Conservation (phyloP, 2,329 filamentous ascomycete genomes). For the Aureobasidium sp. region DNA sequence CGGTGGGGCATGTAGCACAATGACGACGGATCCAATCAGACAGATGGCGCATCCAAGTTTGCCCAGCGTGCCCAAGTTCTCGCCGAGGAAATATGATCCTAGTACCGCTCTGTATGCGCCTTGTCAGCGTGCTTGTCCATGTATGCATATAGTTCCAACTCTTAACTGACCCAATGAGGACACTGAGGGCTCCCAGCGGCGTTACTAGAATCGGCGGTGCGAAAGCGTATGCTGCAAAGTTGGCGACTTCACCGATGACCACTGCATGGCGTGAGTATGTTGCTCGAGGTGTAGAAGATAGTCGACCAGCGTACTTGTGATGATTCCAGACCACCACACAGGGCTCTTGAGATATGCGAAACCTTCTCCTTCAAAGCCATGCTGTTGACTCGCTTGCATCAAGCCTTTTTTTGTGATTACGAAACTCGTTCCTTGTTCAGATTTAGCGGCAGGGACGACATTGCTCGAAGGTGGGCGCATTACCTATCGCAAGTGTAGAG, state of each 20-base stretch:
- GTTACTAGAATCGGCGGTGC: slow-evolving; percentile 98
- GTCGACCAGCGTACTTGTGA: slow-evolving; percentile 58
- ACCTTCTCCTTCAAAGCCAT: slow-evolving; percentile 95
- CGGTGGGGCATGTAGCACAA: slow-evolving; percentile 92
- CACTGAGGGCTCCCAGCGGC: slow-evolving; percentile 84
- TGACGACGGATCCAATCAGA: slow-evolving; percentile 91
- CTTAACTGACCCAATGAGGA: slow-evolving; percentile 66
- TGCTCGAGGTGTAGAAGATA: neutral
- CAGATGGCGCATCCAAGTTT: slow-evolving; percentile 95
- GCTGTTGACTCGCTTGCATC: slow-evolving; percentile 79
- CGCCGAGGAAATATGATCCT: slow-evolving; percentile 88
- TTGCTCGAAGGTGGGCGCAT: slow-evolving; percentile 25
- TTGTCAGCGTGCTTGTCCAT: slow-evolving; percentile 18
- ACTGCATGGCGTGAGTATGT: slow-evolving; percentile 47
- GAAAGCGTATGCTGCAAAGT: slow-evolving; percentile 97
- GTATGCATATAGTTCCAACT: slow-evolving; percentile 8
- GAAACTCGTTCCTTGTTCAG: slow-evolving; percentile 72
- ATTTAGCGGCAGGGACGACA: neutral
- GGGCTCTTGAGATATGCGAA: slow-evolving; percentile 90
- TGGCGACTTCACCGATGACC: slow-evolving; percentile 87
- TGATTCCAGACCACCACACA: slow-evolving; percentile 95
- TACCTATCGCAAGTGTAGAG: slow-evolving; percentile 71
- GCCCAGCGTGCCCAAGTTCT: slow-evolving; percentile 82
- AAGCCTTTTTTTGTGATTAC: slow-evolving; percentile 99
- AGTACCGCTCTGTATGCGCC: slow-evolving; percentile 61